Evolutionary conservation across 129 eudicot species (phyloP), one percentile per base, ranked within the genome.

Genomic region (Dittrichia graveolens): DNA sequence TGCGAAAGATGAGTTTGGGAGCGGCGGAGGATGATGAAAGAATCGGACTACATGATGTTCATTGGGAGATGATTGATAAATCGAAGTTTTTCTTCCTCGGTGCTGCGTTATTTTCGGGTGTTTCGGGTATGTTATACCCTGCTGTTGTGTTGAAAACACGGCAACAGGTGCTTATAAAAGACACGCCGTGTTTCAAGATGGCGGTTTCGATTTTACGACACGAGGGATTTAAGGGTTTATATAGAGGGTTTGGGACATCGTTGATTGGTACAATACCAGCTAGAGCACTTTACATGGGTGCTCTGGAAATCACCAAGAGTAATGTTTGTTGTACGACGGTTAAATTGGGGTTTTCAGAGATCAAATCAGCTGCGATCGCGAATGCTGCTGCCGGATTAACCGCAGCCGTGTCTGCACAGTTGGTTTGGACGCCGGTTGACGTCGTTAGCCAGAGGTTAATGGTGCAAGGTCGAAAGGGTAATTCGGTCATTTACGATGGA

Each of bases 61-160:
- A 92, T 48, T 89, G 98, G 98, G 85, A 92, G 24, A 92, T 81
- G 97, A 91, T 92, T 0, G 91, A 92, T 14, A 89, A 92, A 69
- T 84, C 96, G 72, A 88, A 83, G 88, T 92, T 92, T 70, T 92
- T 92, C 82, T 66, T 85, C 80, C 85, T 92, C 0, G 96, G 96
- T 15, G 96, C 96, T 0, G 91, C 83, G 5, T 84, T 92, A 14
- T 89, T 92, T 60, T 92, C 91, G 0, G 95, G 89, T 12, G 98
- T 92, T 12, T 92, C 98, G 0, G 83, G 54, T 35, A 67, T 85
- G 14, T 76, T 92, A 44, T 92, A 92, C 74, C 96, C 91, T 2
- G 73, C 81, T 11, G 83, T 83, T 8, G 89, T 92, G 59, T 76
- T 92, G 63, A 92, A 92, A 67, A 92, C 98, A 2, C 80, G 96